These are phyloP conservation scores for Apiosordaria backusii DNA, from an alignment of 495 filamentous ascomycete species.

Conservation along the genomic window DNA sequence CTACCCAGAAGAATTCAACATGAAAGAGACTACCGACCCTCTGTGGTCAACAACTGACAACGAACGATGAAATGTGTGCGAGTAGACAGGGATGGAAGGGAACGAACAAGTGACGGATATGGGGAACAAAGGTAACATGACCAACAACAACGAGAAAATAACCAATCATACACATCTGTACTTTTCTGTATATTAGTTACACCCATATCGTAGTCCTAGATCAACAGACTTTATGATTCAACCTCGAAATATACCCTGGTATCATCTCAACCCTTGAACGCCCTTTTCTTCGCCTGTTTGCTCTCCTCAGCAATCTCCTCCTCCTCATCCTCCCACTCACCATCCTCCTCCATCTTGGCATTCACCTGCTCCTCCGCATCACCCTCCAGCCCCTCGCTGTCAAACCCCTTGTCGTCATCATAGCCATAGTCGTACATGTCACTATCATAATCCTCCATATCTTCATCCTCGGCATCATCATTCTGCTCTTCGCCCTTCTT, in stretches of 20 bases:
- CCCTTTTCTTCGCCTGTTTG: constrained; percentile 18
- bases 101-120: background rate
- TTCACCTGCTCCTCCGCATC: constrained; percentile 59
- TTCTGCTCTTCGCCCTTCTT: constrained; percentile 56
- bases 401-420: constrained; percentile 44
- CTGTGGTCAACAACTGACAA: background rate
- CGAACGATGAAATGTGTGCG: background rate
- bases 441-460: constrained; percentile 53
- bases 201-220: background rate
- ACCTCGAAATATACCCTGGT: background rate
- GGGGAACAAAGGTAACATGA: background rate
- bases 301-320: constrained; percentile 38
- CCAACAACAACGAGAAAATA: background rate
- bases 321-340: constrained; percentile 53
- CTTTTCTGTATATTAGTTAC: background rate
- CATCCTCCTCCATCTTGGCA: constrained; percentile 50
- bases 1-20: background rate
- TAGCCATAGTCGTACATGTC: constrained; percentile 44
- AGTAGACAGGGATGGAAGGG: background rate
- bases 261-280: constrained; percentile 14
- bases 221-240: background rate
- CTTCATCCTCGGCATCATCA: constrained; percentile 58
- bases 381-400: constrained; percentile 52
- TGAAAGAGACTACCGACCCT: background rate
- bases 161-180: background rate